Conservation (phyloP, 257 asterid species). For the Solanum chiquidenum region DNA sequence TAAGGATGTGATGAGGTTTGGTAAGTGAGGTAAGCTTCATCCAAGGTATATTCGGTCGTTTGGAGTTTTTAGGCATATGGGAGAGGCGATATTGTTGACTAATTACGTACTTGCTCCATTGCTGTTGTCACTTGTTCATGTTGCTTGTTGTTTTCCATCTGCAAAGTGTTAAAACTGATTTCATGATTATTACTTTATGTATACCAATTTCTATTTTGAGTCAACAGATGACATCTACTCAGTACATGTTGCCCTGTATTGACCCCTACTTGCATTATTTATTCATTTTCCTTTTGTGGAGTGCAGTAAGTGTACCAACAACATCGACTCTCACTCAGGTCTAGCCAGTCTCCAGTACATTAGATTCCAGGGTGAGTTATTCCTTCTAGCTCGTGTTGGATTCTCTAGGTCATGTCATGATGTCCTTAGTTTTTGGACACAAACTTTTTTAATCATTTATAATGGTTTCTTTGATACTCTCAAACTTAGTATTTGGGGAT, state of each 20-base stretch:
- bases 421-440: neutral
- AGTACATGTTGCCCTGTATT: neutral
- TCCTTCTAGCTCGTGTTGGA: neutral
- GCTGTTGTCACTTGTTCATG: neutral
- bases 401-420: neutral
- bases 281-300: neutral
- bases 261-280: neutral
- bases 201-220: too few species aligned
- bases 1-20: too few species aligned
- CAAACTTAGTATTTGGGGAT: neutral
- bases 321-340: too few species aligned
- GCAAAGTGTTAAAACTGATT: neutral
- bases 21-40: too few species aligned
- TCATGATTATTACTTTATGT: neutral
- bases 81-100: neutral
- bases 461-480: too few species aligned
- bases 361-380: neutral
- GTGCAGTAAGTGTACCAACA: neutral
- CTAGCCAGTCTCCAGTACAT: neutral
- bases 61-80: too few species aligned
- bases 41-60: too few species aligned
- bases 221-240: neutral
- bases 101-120: neutral
- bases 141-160: too few species aligned
- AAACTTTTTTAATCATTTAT: neutral